Evolutionary conservation across 2,329 filamentous ascomycete species (phyloP), one percentile per base, ranked within the genome.

Genomic region (Reticulascus tulasneorum): DNA sequence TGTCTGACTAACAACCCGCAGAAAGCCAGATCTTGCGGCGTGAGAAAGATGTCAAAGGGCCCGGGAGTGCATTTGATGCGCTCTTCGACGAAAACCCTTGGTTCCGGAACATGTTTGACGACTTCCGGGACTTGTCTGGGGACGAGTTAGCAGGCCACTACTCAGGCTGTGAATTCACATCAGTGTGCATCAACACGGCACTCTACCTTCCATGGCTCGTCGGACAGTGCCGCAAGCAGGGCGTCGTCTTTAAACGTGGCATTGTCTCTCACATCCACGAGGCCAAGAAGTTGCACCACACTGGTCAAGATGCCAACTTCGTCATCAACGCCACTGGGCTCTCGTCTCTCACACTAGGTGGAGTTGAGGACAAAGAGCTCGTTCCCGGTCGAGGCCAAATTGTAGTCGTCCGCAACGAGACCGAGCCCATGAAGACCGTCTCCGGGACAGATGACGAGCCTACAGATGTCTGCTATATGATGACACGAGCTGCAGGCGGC

Each of bases 391-490:
- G 84, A 12, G 84, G 83, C 11, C 84, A 88, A 53, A 79, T 86
- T 12, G 85, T 94, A 0, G 58, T 95, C 1, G 87, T 95, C 16
- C 71, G 88, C 39, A 94, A 95, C 61, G 79, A 85, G 53, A 75
- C 81, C 1, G 75, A 76, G 9, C 65, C 75, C 22, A 91, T 94
- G 85, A 59, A 77, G 30, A 73, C 74, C 7, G 71, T 75, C 11
- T 88, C 83, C 9, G 84, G 86, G 26, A 84, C 79, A 1, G 83
- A 88, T 32, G 85, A 93, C 50, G 82, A 77, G 3, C 65, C 70
- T 0, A 80, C 83, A 22, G 89, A 95, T 59, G 66, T 82, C 5
- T 67, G 77, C 39, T 96, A 96, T 56, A 72, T 85, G 30, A 95
- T 96, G 89, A 80, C 79, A 51, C 75, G 90, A 19, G 86, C 89